phyloP scores from a whole-genome alignment of 345 rosid genomes.

The Angophora floribunda region DNA sequence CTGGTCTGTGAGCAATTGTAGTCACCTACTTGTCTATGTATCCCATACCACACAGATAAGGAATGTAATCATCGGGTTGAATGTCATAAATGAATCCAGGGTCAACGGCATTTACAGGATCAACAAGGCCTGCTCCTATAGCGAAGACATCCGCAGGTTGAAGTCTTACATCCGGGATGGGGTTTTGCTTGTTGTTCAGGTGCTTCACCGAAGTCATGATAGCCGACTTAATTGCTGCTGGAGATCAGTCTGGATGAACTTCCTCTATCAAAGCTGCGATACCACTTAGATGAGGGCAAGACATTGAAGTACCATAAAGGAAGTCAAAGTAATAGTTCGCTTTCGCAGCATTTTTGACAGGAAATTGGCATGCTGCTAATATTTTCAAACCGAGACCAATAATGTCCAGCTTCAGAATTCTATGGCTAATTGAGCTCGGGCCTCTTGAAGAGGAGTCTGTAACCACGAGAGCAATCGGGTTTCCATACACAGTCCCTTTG shows the following conservation, averaged over 20 bases:
- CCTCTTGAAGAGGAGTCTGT: not conserved
- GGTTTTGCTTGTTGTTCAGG: not conserved
- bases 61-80: not conserved
- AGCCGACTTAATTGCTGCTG: not conserved
- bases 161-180: accelerated
- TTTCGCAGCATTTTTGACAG: not conserved
- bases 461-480: not conserved
- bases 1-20: too few relatives aligned
- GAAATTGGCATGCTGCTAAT: not conserved
- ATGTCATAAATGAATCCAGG: not conserved
- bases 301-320: not conserved
- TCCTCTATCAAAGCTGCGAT: not conserved
- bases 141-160: not conserved
- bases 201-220: not conserved
- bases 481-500: not conserved
- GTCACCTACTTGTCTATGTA: not conserved
- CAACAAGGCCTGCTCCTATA: not conserved
- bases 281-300: not conserved
- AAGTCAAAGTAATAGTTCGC: not conserved
- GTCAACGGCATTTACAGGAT: not conserved
- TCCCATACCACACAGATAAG: not conserved
- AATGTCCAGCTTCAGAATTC: not conserved
- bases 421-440: not conserved
- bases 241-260: not conserved
- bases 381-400: not conserved